Percentiles rank a stretch among this genome's conserved stretches.
Conservation (phyloP, 2,329 filamentous ascomycete species). For the Aspergillus neotritici region DNA sequence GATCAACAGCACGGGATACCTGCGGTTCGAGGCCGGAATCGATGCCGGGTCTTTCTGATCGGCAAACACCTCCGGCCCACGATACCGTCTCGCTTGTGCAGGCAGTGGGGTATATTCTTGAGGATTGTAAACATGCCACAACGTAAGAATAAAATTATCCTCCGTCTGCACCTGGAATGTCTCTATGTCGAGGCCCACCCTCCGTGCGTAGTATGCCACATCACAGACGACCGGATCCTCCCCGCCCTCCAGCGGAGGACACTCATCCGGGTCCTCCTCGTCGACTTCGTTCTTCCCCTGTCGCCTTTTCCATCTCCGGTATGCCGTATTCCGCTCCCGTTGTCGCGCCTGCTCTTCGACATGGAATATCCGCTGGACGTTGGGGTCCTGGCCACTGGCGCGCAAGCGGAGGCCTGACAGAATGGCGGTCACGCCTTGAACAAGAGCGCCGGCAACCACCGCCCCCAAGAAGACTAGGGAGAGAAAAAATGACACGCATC, state of each 20-base stretch:
- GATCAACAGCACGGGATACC: constrained; percentile 77
- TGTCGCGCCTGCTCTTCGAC: constrained; percentile 63
- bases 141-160: constrained; percentile 81
- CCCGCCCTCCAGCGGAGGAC: constrained; percentile 70
- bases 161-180: constrained; percentile 81
- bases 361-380: constrained; percentile 61
- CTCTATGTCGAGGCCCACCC: constrained; percentile 83
- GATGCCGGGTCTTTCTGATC: constrained; percentile 29
- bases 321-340: constrained; percentile 52
- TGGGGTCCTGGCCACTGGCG: constrained; percentile 56
- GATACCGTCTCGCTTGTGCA: constrained; percentile 37
- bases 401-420: constrained; percentile 48
- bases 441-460: constrained; percentile 68
- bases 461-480: constrained; percentile 71
- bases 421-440: constrained; percentile 58
- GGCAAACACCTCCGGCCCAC: constrained; percentile 60
- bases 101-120: constrained; percentile 59
- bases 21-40: constrained; percentile 15
- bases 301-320: constrained; percentile 56
- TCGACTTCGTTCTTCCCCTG: constrained; percentile 39
- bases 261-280: constrained; percentile 45
- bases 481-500: constrained; percentile 64
- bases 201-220: constrained; percentile 75
- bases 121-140: constrained; percentile 88
- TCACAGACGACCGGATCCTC: constrained; percentile 73